A percentile compares a stretch with the other conserved stretches of the same genome.
Evolutionary conservation across 805 yeast species (phyloP).

Genomic region (Pichia exigua): DNA sequence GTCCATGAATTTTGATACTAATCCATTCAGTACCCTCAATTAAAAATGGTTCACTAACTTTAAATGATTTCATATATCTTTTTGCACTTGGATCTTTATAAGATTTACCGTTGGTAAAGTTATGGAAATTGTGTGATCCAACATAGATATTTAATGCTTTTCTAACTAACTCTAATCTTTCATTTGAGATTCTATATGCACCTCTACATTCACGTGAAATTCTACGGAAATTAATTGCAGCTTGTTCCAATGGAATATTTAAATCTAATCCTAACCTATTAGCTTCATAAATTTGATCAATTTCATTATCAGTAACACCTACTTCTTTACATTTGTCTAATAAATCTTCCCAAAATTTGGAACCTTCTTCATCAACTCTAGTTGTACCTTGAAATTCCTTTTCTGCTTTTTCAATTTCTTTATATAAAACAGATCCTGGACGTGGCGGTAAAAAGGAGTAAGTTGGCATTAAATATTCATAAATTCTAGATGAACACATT

Average conservation of each 20-base stretch:
- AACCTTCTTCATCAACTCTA: slow-evolving; percentile 60
- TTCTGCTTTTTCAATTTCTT: slow-evolving; percentile 47
- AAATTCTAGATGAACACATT: slow-evolving; percentile 91
- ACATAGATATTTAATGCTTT: slow-evolving; percentile 63
- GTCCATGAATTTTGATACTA: slow-evolving; percentile 94
- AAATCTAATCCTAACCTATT: slow-evolving; percentile 29
- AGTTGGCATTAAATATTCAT: slow-evolving; percentile 90
- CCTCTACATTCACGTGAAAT: slow-evolving; percentile 64
- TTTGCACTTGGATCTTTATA: slow-evolving; percentile 80
- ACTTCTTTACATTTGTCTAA: slow-evolving; percentile 28
- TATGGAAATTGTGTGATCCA: slow-evolving; percentile 82
- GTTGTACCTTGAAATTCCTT: slow-evolving; percentile 49
- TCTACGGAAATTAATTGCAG: slow-evolving; percentile 42
- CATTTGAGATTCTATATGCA: slow-evolving; percentile 54
- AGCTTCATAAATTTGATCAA: slow-evolving; percentile 30
- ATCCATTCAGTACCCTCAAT: slow-evolving; percentile 95
- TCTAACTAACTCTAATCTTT: slow-evolving; percentile 56
- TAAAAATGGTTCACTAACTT: slow-evolving; percentile 81
- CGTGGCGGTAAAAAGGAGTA: slow-evolving; percentile 88
- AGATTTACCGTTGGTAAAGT: slow-evolving; percentile 40
- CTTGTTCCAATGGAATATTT: slow-evolving; percentile 29
- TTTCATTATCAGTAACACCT: slow-evolving; percentile 35
- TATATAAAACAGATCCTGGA: slow-evolving; percentile 59
- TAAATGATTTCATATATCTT: slow-evolving; percentile 71
- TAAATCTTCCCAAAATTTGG: slow-evolving; percentile 61